A percentile compares a stretch with the other conserved stretches of the same genome.
These are phyloP conservation scores for Candida wancherniae DNA, from an alignment of 805 yeast species.

Conservation along the genomic window DNA sequence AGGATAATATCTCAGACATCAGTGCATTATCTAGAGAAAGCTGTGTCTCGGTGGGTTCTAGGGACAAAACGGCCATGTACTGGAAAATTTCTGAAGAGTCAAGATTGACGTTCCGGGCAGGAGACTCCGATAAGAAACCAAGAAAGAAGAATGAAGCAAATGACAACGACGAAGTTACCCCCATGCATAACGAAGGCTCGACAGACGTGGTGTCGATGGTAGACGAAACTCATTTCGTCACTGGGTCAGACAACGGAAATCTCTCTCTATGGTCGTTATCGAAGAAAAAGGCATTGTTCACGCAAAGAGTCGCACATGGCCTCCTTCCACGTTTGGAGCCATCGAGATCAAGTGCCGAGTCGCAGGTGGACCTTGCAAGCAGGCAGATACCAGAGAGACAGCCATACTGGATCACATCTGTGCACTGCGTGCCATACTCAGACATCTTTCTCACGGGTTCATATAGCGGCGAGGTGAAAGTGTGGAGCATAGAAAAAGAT, in stretches of 20 bases:
- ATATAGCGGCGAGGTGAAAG: constrained; percentile 68
- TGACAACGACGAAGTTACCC: constrained; percentile 16
- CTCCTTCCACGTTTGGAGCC: constrained; percentile 44
- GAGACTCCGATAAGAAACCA: constrained; percentile 52
- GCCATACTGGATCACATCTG: constrained; percentile 82
- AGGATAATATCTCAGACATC: constrained; percentile 80
- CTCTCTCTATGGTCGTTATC: constrained; percentile 85
- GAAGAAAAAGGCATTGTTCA: constrained; percentile 81
- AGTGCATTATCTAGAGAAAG: constrained; percentile 80
- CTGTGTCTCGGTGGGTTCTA: constrained; percentile 91
- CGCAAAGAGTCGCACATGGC: constrained; percentile 75
- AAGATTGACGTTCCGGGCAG: constrained; percentile 88
- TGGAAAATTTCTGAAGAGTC: constrained; percentile 98
- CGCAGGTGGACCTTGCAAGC: constrained; percentile 47
- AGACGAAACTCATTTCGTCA: constrained; percentile 88
- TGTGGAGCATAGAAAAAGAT: constrained; percentile 68
- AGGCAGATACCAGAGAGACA: constrained; percentile 62
- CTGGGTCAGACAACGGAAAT: constrained; percentile 94
- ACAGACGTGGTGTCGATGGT: constrained; percentile 87
- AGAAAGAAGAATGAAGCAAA: constrained; percentile 21
- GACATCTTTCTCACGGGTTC: constrained; percentile 87
- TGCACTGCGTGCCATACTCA: constrained; percentile 78
- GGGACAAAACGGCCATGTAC: constrained; percentile 91
- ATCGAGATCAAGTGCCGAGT: constrained; percentile 39
- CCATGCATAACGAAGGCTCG: constrained; percentile 71